These are phyloP conservation scores for Fagus sylvatica DNA, from an alignment of 306 rosid species.

Conservation along the genomic window DNA sequence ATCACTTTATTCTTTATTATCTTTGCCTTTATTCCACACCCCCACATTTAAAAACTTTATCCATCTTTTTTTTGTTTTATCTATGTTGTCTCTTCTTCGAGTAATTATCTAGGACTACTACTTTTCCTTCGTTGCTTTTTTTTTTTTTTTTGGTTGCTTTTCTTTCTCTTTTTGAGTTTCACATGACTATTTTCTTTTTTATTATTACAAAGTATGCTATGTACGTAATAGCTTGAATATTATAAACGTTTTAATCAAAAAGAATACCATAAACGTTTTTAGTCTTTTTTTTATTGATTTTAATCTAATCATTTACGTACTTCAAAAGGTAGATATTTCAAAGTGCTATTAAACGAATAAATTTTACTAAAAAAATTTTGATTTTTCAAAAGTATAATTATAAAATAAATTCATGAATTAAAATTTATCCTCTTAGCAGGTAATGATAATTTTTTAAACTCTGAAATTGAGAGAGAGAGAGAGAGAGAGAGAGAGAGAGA, in stretches of 20 bases:
- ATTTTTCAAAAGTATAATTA: neutral
- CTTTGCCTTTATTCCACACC: constrained; percentile 54
- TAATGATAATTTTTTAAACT: neutral
- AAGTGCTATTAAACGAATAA: neutral
- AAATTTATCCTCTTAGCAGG: neutral
- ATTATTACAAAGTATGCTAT: neutral
- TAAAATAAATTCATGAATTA: neutral
- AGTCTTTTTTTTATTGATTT: neutral
- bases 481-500: neutral
- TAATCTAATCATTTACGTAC: neutral
- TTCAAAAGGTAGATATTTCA: neutral
- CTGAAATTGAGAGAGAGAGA: neutral
- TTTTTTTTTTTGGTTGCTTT: constrained; percentile 36
- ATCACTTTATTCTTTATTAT: constrained; percentile 72
- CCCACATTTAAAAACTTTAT: constrained; percentile 55
- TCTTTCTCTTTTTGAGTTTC: constrained; percentile 25
- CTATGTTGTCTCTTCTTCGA: constrained; percentile 57
- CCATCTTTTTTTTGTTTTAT: constrained; percentile 60
- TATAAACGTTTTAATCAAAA: no score
- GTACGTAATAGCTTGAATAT: no score
- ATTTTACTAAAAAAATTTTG: neutral
- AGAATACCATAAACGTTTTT: neutral
- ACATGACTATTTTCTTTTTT: neutral
- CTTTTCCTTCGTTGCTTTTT: constrained; percentile 43
- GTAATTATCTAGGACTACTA: constrained; percentile 42